Conservation (phyloP, 371 early-diverging fungal genomes). For the Fennellomyces sp. region DNA sequence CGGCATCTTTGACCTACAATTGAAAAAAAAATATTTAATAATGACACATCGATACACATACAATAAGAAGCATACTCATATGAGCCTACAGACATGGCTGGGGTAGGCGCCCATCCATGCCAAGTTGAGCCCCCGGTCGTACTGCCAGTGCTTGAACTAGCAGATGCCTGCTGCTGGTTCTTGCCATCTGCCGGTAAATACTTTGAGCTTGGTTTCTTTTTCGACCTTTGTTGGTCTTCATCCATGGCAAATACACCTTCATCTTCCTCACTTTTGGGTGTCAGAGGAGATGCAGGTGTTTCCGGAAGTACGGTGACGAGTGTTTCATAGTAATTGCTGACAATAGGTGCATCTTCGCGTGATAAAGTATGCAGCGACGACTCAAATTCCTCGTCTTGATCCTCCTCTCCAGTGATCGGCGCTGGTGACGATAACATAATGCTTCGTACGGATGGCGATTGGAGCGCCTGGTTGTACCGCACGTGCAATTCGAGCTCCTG, state of each 20-base stretch:
- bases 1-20: slow-evolving; percentile 15
- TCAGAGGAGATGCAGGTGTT: slow-evolving; percentile 1
- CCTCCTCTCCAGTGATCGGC: slow-evolving; percentile 1
- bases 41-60: neutral
- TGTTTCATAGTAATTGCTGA: slow-evolving; percentile 19
- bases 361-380: slow-evolving; percentile 30
- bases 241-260: slow-evolving; percentile 9
- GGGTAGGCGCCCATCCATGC: neutral
- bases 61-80: neutral
- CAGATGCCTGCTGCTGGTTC: neutral
- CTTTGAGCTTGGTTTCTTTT: slow-evolving; percentile 1
- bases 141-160: neutral
- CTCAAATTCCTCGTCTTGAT: slow-evolving; percentile 34
- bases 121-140: neutral
- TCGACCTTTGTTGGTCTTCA: slow-evolving; percentile 11
- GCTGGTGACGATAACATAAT: neutral
- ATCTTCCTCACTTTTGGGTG: slow-evolving; percentile 6
- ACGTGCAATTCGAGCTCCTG: slow-evolving; percentile 30
- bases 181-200: neutral
- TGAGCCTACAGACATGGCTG: neutral
- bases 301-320: slow-evolving; percentile 28
- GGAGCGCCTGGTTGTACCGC: slow-evolving; percentile 15
- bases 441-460: slow-evolving; percentile 16
- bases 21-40: neutral
- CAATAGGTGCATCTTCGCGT: slow-evolving; percentile 22